Percentiles rank a stretch among this genome's conserved stretches.
Conservation (phyloP, 148 eudicot species). For the Drosera capensis region DNA sequence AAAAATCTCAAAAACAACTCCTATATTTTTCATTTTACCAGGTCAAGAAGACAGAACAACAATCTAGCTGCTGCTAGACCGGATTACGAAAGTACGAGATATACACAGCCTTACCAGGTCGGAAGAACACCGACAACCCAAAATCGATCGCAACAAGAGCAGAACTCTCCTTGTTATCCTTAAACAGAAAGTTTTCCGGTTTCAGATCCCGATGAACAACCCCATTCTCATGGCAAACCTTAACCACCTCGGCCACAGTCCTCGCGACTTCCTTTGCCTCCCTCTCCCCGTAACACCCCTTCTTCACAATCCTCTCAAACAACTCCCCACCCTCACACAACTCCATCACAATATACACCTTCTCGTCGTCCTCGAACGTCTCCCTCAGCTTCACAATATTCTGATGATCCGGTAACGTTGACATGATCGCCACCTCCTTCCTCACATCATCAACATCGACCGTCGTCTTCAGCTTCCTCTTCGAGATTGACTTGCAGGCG, state of each 20-base stretch:
- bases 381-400: conserved; percentile 71
- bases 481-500: conserved; percentile 89
- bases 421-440: conserved; percentile 90
- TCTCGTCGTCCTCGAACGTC: conserved; percentile 94
- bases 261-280: conserved; percentile 64
- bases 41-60: too few species aligned
- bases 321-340: conserved; percentile 93
- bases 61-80: too few species aligned
- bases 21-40: too few species aligned
- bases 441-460: conserved; percentile 88
- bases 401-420: conserved; percentile 51
- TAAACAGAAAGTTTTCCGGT: conserved; percentile 92
- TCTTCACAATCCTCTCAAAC: conserved; percentile 83
- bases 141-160: conserved; percentile 96
- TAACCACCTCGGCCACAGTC: conserved; percentile 88
- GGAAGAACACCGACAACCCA: conserved; percentile 87
- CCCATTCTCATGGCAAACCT: conserved; percentile 79
- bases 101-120: conserved; percentile 85
- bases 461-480: conserved; percentile 71
- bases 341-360: conserved; percentile 96
- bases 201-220: conserved; percentile 90
- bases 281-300: conserved; percentile 86
- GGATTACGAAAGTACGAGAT: too few species aligned
- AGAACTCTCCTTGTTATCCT: conserved; percentile 90
- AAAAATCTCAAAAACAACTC: too few species aligned